Conservation (phyloP, 257 asterid species). For the Galeopsis tetrahit region DNA sequence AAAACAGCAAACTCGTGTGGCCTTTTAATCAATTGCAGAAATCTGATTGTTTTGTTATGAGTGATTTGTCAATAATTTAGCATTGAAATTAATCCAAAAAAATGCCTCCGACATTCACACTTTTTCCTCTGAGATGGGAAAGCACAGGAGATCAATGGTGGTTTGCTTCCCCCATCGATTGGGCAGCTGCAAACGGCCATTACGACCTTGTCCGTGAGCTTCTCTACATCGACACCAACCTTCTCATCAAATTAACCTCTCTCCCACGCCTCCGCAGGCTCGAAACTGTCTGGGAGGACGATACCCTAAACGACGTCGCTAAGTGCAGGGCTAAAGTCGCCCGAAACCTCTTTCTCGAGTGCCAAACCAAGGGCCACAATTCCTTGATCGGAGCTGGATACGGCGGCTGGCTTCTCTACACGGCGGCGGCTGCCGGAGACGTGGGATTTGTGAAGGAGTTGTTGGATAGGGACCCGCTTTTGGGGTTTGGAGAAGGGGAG, state of each 20-base stretch:
- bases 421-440: constrained; percentile 92
- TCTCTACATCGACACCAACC: constrained; percentile 76
- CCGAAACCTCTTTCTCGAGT: constrained; percentile 57
- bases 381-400: constrained; percentile 85
- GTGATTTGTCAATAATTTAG: too few species aligned
- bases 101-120: constrained; percentile 27
- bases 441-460: constrained; percentile 58
- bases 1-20: too few species aligned
- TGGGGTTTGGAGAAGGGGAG: constrained; percentile 96
- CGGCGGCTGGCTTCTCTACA: constrained; percentile 97
- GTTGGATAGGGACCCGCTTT: constrained; percentile 63
- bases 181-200: constrained; percentile 98
- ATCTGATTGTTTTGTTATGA: too few species aligned
- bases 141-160: constrained; percentile 94
- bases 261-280: constrained; percentile 80
- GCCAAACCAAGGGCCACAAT: constrained; percentile 53
- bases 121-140: constrained; percentile 87
- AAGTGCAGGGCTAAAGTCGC: constrained; percentile 74
- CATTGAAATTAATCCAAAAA: too few species aligned
- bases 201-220: constrained; percentile 83
- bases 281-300: constrained; percentile 93
- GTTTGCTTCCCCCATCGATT: constrained; percentile 96
- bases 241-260: constrained; percentile 82
- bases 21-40: too few species aligned
- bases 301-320: constrained; percentile 59